phyloP scores from a whole-genome alignment of 2,329 filamentous ascomycete species.

The Apiospora kogelbergensis region DNA sequence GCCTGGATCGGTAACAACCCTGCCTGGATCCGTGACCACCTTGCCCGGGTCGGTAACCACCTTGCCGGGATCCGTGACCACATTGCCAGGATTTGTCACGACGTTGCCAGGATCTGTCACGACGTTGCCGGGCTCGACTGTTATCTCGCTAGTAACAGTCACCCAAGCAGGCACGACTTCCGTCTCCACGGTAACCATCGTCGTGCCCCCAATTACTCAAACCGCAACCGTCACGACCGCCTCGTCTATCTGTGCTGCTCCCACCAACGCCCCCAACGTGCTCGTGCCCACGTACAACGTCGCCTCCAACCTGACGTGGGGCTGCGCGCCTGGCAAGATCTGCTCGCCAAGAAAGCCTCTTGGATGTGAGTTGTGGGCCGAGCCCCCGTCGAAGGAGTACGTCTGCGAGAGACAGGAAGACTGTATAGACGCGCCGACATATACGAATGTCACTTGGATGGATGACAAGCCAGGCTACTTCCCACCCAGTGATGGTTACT shows the following conservation, averaged over 20 bases:
- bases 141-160: constrained; percentile 20
- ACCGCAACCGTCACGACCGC: constrained; percentile 12
- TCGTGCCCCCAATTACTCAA: constrained; percentile 15
- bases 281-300: constrained; percentile 28
- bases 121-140: constrained; percentile 10
- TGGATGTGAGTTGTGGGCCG: constrained; percentile 52
- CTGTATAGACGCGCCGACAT: constrained; percentile 44
- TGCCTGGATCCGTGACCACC: constrained; percentile 6
- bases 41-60: neutral
- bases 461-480: constrained; percentile 49
- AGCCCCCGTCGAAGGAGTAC: constrained; percentile 45
- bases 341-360: constrained; percentile 52
- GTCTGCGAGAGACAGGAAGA: constrained; percentile 42
- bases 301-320: constrained; percentile 48
- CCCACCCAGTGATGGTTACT: constrained; percentile 56
- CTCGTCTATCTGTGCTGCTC: constrained; percentile 41
- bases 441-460: constrained; percentile 41
- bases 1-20: neutral
- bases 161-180: constrained; percentile 23
- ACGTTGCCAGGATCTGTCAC: constrained; percentile 1
- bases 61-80: constrained; percentile 4
- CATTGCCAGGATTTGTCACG: constrained; percentile 5
- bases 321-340: constrained; percentile 52
- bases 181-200: constrained; percentile 17
- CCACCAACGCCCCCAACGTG: constrained; percentile 35